These are phyloP conservation scores for Exophiala lecanii-corni DNA, from an alignment of 2,329 filamentous ascomycete genomes.

Conservation along the genomic window DNA sequence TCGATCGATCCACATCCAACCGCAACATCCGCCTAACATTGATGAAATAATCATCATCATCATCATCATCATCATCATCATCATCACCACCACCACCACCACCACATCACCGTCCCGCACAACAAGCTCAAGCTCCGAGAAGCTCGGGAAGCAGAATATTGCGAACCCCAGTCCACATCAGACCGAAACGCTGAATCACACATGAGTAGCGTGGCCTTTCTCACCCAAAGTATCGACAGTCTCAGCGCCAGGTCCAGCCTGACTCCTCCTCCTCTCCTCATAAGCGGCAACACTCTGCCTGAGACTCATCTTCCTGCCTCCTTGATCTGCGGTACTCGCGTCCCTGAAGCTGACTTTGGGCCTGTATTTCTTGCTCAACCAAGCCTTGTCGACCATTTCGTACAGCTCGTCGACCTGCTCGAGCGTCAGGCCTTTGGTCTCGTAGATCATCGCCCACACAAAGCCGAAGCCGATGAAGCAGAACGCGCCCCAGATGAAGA, in stretches of 20 bases:
- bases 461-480: conserved; percentile 25
- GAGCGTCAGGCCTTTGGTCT: conserved; percentile 30
- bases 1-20: no score
- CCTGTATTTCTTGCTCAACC: conserved; percentile 49
- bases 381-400: conserved; percentile 54
- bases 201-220: background rate
- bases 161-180: no score
- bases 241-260: background rate
- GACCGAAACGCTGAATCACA: no score
- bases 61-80: no score
- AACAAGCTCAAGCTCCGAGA: no score
- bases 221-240: background rate
- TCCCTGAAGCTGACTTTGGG: conserved; percentile 45
- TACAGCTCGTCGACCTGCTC: conserved; percentile 56
- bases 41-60: no score
- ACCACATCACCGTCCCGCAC: no score
- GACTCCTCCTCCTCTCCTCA: conserved; percentile 1
- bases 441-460: conserved; percentile 29
- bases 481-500: conserved; percentile 70
- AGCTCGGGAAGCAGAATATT: no score
- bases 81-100: no score
- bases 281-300: conserved; percentile 6
- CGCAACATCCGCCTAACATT: no score
- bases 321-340: conserved; percentile 28
- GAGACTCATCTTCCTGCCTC: conserved; percentile 3